These are phyloP conservation scores for Protomyces inouyei DNA, from an alignment of 1,139 yeast species.

Conservation along the genomic window DNA sequence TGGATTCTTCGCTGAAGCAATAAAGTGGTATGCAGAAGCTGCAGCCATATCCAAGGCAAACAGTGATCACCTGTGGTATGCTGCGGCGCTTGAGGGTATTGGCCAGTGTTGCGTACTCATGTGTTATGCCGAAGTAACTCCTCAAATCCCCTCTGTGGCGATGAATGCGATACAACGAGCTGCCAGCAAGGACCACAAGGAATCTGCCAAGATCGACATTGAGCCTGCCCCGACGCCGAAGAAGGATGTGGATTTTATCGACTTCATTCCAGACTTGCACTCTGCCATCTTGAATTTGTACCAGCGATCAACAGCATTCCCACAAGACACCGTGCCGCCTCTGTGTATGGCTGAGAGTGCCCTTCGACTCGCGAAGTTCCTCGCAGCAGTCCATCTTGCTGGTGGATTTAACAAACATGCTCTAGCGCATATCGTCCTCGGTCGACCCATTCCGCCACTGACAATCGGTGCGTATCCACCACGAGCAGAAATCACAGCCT, in stretches of 20 bases:
- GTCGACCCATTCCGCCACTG: conserved; percentile 35
- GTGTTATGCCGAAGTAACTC: conserved; percentile 55
- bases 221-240: conserved; percentile 17
- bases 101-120: conserved; percentile 62
- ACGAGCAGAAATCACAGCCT: conserved; percentile 28
- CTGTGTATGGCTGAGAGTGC: conserved; percentile 70
- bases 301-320: conserved; percentile 54
- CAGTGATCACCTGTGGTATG: conserved; percentile 83
- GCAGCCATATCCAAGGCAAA: conserved; percentile 54
- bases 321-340: conserved; percentile 78
- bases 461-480: conserved; percentile 30
- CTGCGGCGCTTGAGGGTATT: conserved; percentile 74
- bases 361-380: conserved; percentile 57
- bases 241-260: conserved; percentile 39
- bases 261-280: conserved; percentile 50
- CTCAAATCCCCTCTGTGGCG: conserved; percentile 55
- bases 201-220: conserved; percentile 10
- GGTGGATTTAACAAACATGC: conserved; percentile 48
- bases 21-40: conserved; percentile 68
- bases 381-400: conserved; percentile 53
- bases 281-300: conserved; percentile 54
- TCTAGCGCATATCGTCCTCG: conserved; percentile 45
- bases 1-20: conserved; percentile 69
- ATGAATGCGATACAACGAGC: conserved; percentile 36
- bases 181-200: conserved; percentile 24